Percentiles rank a stretch among this genome's conserved stretches.
These are phyloP conservation scores for Scheffersomyces titani DNA, from an alignment of 1,139 yeast species.

Conservation along the genomic window DNA sequence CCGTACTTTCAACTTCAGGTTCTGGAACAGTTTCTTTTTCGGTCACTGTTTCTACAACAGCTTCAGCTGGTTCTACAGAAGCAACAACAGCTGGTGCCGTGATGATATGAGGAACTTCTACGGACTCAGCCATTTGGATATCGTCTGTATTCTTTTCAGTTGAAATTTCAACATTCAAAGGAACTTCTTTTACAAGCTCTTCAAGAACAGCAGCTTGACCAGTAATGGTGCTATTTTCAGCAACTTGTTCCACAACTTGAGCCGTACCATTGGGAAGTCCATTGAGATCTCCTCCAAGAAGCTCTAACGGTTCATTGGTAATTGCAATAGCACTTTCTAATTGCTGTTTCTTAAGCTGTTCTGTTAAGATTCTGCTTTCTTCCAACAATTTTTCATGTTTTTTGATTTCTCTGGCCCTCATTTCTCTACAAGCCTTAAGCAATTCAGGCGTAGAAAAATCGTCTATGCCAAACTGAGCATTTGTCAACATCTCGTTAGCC, in stretches of 20 bases:
- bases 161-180: background rate
- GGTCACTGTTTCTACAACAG: slow-evolving; percentile 19
- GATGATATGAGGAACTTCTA: background rate
- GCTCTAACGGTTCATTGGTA: background rate
- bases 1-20: slow-evolving; percentile 5
- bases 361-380: slow-evolving; percentile 33
- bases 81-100: slow-evolving; percentile 1
- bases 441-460: slow-evolving; percentile 80
- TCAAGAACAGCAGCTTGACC: slow-evolving; percentile 1
- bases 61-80: background rate
- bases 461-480: slow-evolving; percentile 93
- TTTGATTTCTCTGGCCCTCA: slow-evolving; percentile 66
- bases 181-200: background rate
- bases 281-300: background rate
- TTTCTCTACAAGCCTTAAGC: slow-evolving; percentile 70
- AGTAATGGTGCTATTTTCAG: background rate
- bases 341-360: slow-evolving; percentile 26
- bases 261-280: background rate
- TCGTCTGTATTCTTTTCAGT: slow-evolving; percentile 1
- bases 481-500: slow-evolving; percentile 95
- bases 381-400: slow-evolving; percentile 51
- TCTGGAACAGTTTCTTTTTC: slow-evolving; percentile 24
- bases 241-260: background rate
- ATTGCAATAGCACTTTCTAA: slow-evolving; percentile 1
- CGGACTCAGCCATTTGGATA: slow-evolving; percentile 1